Percentiles rank a stretch among this genome's conserved stretches.
Evolutionary conservation across 1,139 yeast genomes (phyloP).

Genomic region (Lodderomyces elongisporus): DNA sequence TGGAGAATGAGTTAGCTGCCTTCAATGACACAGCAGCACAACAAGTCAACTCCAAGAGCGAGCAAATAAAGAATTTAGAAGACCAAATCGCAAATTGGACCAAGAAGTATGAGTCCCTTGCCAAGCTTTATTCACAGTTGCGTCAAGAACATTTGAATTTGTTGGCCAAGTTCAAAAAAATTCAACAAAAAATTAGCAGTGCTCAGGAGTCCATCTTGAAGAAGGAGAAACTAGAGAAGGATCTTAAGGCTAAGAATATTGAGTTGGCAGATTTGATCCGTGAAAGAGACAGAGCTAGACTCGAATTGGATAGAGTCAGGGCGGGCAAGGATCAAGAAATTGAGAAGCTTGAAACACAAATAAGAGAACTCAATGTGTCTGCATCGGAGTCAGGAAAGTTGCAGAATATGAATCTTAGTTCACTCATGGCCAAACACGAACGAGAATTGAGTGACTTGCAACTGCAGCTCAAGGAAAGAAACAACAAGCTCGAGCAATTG

Average conservation of each 20-base stretch:
- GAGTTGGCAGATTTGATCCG: constrained; percentile 87
- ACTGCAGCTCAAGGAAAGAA: constrained; percentile 27
- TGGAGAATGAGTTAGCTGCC: constrained; percentile 68
- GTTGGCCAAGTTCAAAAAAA: constrained; percentile 72
- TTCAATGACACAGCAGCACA: constrained; percentile 64
- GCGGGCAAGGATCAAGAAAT: constrained; percentile 65
- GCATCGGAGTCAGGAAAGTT: constrained; percentile 61
- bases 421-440: constrained; percentile 61
- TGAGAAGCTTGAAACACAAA: constrained; percentile 61
- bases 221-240: constrained; percentile 79
- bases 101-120: constrained; percentile 82
- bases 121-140: constrained; percentile 83
- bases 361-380: constrained; percentile 58
- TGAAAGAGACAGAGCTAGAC: constrained; percentile 84
- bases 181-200: constrained; percentile 85
- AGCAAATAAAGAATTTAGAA: constrained; percentile 61
- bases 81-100: constrained; percentile 81
- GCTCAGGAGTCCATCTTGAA: constrained; percentile 89
- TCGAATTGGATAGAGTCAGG: constrained; percentile 70
- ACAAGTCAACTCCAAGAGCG: constrained; percentile 76
- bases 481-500: constrained; percentile 16
- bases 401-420: constrained; percentile 61
- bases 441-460: constrained; percentile 45
- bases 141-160: constrained; percentile 88
- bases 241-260: constrained; percentile 76